These are phyloP conservation scores for Isabelozyma gotoi DNA, from an alignment of 805 yeast genomes.

Conservation along the genomic window DNA sequence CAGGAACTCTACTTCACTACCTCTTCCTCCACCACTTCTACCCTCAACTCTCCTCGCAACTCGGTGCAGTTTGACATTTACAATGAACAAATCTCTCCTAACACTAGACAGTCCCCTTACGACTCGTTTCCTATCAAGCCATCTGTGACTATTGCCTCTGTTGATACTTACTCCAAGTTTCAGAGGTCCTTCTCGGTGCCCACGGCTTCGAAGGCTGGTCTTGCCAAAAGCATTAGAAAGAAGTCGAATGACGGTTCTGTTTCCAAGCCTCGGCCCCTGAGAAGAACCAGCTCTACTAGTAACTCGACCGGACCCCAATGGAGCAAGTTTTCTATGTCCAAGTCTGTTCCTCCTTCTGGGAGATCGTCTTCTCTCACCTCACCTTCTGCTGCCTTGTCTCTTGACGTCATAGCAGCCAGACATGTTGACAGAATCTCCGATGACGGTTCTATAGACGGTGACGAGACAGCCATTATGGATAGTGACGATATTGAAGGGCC, in stretches of 20 bases:
- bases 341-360: too few species aligned
- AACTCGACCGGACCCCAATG: neutral
- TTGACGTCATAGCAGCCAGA: neutral
- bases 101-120: slow-evolving; percentile 1
- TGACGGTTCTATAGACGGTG: neutral
- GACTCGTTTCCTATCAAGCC: slow-evolving; percentile 20
- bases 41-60: neutral
- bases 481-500: neutral
- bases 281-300: neutral
- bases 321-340: neutral
- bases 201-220: neutral
- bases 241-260: neutral
- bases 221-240: too few species aligned
- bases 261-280: neutral
- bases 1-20: slow-evolving; percentile 8
- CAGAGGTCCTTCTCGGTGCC: slow-evolving; percentile 2
- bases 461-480: neutral
- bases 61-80: slow-evolving; percentile 1
- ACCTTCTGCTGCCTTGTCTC: neutral
- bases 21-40: slow-evolving; percentile 3
- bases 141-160: slow-evolving; percentile 20
- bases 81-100: slow-evolving; percentile 3
- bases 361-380: neutral
- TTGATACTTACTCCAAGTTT: slow-evolving; percentile 12
- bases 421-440: neutral